These are phyloP conservation scores for Pseudocercospora pini-densiflorae DNA, from an alignment of 2,329 filamentous ascomycete species.

Conservation along the genomic window DNA sequence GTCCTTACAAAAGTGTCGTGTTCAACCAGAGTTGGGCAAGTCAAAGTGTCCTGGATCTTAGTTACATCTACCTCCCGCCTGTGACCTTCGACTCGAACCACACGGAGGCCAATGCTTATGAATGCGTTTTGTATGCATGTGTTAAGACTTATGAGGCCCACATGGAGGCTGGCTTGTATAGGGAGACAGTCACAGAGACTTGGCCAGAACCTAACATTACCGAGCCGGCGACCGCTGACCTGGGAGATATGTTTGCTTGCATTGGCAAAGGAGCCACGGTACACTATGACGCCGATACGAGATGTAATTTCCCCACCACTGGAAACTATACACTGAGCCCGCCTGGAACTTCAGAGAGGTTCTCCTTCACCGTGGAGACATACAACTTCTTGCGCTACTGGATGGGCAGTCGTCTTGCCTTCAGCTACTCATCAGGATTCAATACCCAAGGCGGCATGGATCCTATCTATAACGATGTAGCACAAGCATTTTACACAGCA, in stretches of 20 bases:
- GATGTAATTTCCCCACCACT: not conserved
- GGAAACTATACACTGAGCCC: slow-evolving; percentile 5
- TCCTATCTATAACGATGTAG: not conserved
- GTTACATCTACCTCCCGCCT: slow-evolving; percentile 7
- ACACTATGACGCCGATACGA: too few relatives aligned
- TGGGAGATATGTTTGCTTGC: too few relatives aligned
- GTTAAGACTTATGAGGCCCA: slow-evolving; percentile 16
- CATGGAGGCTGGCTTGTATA: slow-evolving; percentile 7
- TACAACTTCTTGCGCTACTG: slow-evolving; percentile 1
- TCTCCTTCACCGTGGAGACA: not conserved
- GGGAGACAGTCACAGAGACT: slow-evolving; percentile 11
- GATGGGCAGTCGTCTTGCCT: not conserved
- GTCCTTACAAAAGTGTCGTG: not conserved
- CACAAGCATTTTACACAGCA: slow-evolving; percentile 4
- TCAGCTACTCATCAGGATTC: not conserved
- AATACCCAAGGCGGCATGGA: not conserved
- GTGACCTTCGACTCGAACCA: not conserved
- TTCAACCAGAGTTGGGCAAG: not conserved
- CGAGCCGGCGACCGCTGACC: not conserved
- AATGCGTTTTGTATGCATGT: slow-evolving; percentile 21
- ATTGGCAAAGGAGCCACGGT: too few relatives aligned
- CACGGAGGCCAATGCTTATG: not conserved
- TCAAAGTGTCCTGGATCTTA: slow-evolving; percentile 7
- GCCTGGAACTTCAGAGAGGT: not conserved
- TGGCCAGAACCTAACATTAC: slow-evolving; percentile 16